Evolutionary conservation across 495 filamentous ascomycete species (phyloP), one percentile per base, ranked within the genome.

Genomic region (Penicillium ucsense): DNA sequence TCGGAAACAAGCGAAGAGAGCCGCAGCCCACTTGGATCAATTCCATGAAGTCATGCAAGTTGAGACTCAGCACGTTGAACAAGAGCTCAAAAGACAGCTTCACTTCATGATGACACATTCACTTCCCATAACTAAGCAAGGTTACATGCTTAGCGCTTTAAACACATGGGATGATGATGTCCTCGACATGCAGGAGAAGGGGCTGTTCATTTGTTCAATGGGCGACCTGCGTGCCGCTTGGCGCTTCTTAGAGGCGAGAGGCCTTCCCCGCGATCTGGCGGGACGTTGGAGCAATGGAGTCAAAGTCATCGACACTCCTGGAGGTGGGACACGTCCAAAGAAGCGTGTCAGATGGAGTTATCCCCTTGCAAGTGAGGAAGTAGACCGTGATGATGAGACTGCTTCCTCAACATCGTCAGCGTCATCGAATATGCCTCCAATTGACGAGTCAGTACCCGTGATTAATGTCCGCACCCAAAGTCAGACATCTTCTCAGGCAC

Each of bases 71-170:
- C 35, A 47, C 4, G 44, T 73, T 37, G 45, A 43, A 31, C 30
- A 48, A 7, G 69, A 70, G 65, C 49, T 64, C 34, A 46, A 32
- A 5, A 65, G 58, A 35, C 70, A 71, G 43, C 51, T 65, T 10
- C 44, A 36, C 0, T 51, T 35, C 8, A 48, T 71, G 10, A 27
- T 70, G 49, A 48, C 20, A 20, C 20, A 20, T 20, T 20, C 20
- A 20, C 20, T 20, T 20, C 20, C 20, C 20, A 20, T 20, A 20
- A 20, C 20, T 20, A 20, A 20, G 20, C 20, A 20, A 20, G 20
- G 1, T 20, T 20, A 20, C 20, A 20, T 1, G 20, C 20, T 20
- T 20, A 20, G 20, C 20, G 20, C 20, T 20, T 20, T 3, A 1
- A n/a, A 32, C 4, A 20, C 31, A 31, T 6, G 27, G n/a, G 10